Conservation (phyloP, 768 basidiomycete genomes). For the Leccinellum rugosiceps region DNA sequence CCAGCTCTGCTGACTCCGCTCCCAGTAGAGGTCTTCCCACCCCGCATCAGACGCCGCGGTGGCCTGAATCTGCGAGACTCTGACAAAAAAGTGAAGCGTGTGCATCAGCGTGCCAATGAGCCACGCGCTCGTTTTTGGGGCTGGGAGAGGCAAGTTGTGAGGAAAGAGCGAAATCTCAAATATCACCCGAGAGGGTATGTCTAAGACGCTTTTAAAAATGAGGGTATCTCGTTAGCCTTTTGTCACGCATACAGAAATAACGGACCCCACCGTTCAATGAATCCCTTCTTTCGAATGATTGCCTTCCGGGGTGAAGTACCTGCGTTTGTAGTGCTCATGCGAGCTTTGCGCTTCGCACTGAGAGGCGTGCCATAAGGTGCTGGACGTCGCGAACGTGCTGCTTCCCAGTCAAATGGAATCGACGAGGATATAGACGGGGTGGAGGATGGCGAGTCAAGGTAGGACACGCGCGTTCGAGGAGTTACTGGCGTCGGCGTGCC, state of each 20-base stretch:
- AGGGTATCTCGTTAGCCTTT: constrained; percentile 12
- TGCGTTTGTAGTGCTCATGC: constrained; percentile 33
- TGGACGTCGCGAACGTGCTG: constrained; percentile 64
- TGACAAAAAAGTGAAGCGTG: constrained; percentile 61
- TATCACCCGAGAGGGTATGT: constrained; percentile 66
- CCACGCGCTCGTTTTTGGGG: constrained; percentile 61
- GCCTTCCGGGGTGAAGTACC: constrained; percentile 43
- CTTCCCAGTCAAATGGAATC: constrained; percentile 84
- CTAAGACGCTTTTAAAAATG: constrained; percentile 44
- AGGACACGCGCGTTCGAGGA: constrained; percentile 46
- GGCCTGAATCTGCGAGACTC: constrained; percentile 53
- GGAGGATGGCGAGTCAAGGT: constrained; percentile 57
- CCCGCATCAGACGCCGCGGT: constrained; percentile 66
- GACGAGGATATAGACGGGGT: constrained; percentile 76
- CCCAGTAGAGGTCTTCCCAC: constrained; percentile 78
- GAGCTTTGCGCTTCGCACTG: constrained; percentile 41
- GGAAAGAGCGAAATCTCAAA: constrained; percentile 83
- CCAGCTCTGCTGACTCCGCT: constrained; percentile 62
- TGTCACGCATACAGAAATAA: constrained; percentile 2
- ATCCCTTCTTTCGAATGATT: constrained; percentile 59
- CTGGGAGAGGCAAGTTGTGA: constrained; percentile 73
- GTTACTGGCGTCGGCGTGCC: constrained; percentile 43
- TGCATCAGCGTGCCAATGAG: constrained; percentile 65
- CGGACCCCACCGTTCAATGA: constrained; percentile 55
- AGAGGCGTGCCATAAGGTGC: constrained; percentile 71